A percentile compares a stretch with the other conserved stretches of the same genome.
phyloP scores from a whole-genome alignment of 768 basidiomycete genomes.

The Hygrocybe coccinea region DNA sequence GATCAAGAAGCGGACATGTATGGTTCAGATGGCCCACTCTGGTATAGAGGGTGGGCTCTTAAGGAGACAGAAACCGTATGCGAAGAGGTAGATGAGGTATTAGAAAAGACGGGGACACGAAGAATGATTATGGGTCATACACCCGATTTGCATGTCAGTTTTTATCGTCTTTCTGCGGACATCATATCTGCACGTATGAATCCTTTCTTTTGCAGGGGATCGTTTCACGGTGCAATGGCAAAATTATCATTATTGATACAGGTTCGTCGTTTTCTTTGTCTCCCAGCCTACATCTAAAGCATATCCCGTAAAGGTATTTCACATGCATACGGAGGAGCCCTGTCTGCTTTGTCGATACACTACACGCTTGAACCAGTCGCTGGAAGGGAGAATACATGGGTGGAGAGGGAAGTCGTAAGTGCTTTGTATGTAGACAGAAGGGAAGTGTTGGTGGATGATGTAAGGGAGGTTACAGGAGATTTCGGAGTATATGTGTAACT shows the following conservation, averaged over 20 bases:
- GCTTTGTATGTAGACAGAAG: slow-evolving; percentile 56
- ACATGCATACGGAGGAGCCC: slow-evolving; percentile 88
- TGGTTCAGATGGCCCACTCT: slow-evolving; percentile 73
- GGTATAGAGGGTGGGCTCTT: slow-evolving; percentile 93
- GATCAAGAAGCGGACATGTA: slow-evolving; percentile 69
- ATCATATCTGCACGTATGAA: background rate
- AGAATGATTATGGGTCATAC: slow-evolving; percentile 97
- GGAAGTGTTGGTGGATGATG: slow-evolving; percentile 48
- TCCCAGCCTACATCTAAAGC: background rate
- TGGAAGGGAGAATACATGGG: slow-evolving; percentile 42
- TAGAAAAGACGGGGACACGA: slow-evolving; percentile 71
- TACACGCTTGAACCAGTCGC: slow-evolving; percentile 70
- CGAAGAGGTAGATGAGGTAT: slow-evolving; percentile 61
- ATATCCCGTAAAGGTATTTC: slow-evolving; percentile 62
- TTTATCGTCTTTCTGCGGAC: background rate
- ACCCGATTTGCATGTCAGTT: slow-evolving; percentile 69
- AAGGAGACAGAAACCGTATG: slow-evolving; percentile 66
- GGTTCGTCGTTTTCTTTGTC: slow-evolving; percentile 36
- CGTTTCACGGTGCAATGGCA: slow-evolving; percentile 82
- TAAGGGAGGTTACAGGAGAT: slow-evolving; percentile 35
- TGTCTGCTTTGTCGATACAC: slow-evolving; percentile 83
- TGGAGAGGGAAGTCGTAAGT: slow-evolving; percentile 59
- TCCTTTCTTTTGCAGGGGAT: slow-evolving; percentile 50
- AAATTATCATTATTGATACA: slow-evolving; percentile 94
- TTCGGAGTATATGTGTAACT: background rate